Conservation (phyloP, 1,284 basidiomycete species). For the Anthracocystis panici-leucophaei region DNA sequence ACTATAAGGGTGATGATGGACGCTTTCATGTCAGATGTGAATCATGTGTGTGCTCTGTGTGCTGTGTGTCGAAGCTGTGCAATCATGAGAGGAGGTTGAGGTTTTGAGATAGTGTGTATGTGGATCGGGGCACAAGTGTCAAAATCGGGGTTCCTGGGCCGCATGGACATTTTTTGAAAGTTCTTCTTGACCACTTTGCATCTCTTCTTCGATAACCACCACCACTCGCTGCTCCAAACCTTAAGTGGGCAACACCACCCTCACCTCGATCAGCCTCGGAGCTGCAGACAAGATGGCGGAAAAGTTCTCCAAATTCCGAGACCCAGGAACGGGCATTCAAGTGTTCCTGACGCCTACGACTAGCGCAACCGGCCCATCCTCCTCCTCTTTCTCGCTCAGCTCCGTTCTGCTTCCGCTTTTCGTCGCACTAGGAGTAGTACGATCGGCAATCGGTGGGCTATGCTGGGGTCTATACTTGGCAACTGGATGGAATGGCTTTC, state of each 20-base stretch:
- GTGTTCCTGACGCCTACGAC: conserved; percentile 46
- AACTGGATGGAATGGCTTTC: neutral
- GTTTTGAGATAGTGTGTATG: too few species aligned
- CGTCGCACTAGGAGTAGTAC: conserved; percentile 22
- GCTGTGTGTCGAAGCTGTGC: too few species aligned
- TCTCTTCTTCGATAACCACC: too few species aligned
- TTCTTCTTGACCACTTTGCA: too few species aligned
- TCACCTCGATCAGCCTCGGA: neutral
- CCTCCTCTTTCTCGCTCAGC: neutral
- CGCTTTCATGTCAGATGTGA: too few species aligned
- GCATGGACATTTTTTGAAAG: too few species aligned
- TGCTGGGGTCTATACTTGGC: conserved; percentile 16
- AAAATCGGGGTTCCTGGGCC: too few species aligned
- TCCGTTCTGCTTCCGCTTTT: conserved; percentile 15
- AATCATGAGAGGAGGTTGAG: too few species aligned
- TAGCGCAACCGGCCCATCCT: conserved; percentile 9
- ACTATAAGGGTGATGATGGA: too few species aligned
- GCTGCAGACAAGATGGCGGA: conserved; percentile 46
- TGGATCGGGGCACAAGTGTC: too few species aligned
- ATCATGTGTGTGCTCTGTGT: too few species aligned
- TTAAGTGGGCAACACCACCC: neutral
- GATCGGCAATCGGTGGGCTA: conserved; percentile 6
- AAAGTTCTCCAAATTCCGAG: conserved; percentile 51
- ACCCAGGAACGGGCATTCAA: conserved; percentile 56
- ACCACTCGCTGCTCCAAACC: neutral